Evolutionary conservation across 2,329 filamentous ascomycete genomes (phyloP).

Genomic region (Metarhizium sp.): DNA sequence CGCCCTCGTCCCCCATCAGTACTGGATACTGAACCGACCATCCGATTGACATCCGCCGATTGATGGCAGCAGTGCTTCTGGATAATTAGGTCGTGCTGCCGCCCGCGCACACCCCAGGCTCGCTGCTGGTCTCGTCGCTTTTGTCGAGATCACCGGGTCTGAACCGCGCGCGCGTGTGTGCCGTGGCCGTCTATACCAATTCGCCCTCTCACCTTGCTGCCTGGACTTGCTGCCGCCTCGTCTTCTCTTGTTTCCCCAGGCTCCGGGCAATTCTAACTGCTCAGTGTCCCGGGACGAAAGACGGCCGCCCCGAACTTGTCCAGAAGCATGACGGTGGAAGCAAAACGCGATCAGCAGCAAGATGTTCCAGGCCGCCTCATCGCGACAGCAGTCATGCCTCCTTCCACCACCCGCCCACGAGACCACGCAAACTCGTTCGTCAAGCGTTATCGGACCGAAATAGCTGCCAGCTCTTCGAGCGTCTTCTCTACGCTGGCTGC

Average conservation of each 20-base stretch:
- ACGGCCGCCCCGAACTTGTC: constrained; percentile 1
- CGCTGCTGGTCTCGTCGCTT: constrained; percentile 6
- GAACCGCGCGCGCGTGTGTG: constrained; percentile 7
- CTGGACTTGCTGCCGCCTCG: neutral
- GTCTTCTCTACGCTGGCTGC: constrained; percentile 69
- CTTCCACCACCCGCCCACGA: constrained; percentile 14
- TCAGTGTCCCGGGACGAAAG: neutral
- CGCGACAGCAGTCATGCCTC: constrained; percentile 20
- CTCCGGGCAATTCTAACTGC: neutral
- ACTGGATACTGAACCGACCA: neutral
- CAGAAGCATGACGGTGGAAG: constrained; percentile 28
- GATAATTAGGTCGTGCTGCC: constrained; percentile 9
- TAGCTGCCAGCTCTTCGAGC: constrained; percentile 68
- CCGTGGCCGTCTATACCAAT: constrained; percentile 2
- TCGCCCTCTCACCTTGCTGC: neutral
- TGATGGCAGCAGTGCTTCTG: constrained; percentile 7
- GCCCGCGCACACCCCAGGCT: constrained; percentile 10
- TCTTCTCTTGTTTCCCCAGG: neutral
- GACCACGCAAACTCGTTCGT: constrained; percentile 37
- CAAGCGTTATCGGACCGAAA: constrained; percentile 72
- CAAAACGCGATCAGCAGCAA: constrained; percentile 24
- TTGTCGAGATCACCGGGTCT: constrained; percentile 9
- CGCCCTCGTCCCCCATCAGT: neutral
- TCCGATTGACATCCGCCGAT: constrained; percentile 1
- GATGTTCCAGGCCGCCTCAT: constrained; percentile 25